phyloP scores from a whole-genome alignment of 306 rosid species.

The Quercus aquifolioides region DNA sequence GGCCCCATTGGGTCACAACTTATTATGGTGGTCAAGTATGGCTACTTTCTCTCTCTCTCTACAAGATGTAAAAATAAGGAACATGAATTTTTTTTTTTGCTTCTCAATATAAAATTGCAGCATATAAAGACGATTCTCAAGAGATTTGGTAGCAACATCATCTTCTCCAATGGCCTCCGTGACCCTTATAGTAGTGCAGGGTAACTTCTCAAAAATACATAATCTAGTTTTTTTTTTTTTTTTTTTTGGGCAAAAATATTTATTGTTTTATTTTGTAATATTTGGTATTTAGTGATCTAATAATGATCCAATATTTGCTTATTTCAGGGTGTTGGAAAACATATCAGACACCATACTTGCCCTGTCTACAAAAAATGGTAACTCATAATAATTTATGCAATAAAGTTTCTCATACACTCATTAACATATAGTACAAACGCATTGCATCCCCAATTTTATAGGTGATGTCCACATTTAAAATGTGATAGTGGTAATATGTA shows the following conservation, averaged over 20 bases:
- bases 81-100: not conserved
- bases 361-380: constrained; percentile 28
- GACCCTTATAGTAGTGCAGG: constrained; percentile 64
- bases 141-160: constrained; percentile 24
- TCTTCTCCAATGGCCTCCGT: constrained; percentile 50
- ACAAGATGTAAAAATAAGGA: not conserved
- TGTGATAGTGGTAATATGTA: too few relatives aligned
- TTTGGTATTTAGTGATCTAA: too few relatives aligned
- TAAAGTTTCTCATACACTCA: too few relatives aligned
- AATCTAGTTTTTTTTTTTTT: too few relatives aligned
- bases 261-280: too few relatives aligned
- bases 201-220: constrained; percentile 18
- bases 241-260: not conserved
- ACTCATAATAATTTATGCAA: too few relatives aligned
- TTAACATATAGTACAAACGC: too few relatives aligned
- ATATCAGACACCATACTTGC: constrained; percentile 40
- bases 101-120: constrained; percentile 23
- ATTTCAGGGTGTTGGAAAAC: constrained; percentile 35
- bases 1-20: constrained; percentile 23
- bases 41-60: not conserved
- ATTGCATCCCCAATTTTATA: too few relatives aligned
- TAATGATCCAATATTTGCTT: not conserved
- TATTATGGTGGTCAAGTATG: constrained; percentile 12
- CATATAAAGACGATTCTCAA: constrained; percentile 42
- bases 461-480: too few relatives aligned